These are phyloP conservation scores for Periconia macrospinosa DNA, from an alignment of 2,329 filamentous ascomycete species.

Conservation along the genomic window DNA sequence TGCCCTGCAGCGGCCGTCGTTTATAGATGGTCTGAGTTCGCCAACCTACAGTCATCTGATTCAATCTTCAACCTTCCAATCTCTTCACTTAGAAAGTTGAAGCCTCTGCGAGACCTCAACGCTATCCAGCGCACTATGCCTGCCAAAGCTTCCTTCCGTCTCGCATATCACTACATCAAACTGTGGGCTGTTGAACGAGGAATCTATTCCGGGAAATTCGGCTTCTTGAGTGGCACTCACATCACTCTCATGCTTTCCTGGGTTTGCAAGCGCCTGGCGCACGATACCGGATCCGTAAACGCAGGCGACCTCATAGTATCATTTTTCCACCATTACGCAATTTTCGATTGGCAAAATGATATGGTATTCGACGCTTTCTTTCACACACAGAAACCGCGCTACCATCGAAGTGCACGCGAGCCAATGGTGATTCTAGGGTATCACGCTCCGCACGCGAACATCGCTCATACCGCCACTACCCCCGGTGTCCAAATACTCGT, in stretches of 20 bases:
- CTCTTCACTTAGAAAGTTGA: conserved; percentile 63
- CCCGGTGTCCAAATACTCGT: conserved; percentile 57
- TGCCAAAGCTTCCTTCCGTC: conserved; percentile 59
- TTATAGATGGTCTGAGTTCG: conserved; percentile 44
- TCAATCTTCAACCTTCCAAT: conserved; percentile 59
- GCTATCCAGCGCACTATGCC: conserved; percentile 64
- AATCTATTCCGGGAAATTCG: conserved; percentile 67
- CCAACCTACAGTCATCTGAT: conserved; percentile 53
- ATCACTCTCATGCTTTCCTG: conserved; percentile 64
- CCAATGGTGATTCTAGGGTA: conserved; percentile 66
- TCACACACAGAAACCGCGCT: conserved; percentile 42
- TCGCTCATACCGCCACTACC: conserved; percentile 56
- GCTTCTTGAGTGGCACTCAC: conserved; percentile 67
- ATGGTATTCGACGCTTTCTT: conserved; percentile 65
- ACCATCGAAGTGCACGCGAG: conserved; percentile 60
- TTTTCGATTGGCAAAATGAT: conserved; percentile 60
- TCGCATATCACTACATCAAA: conserved; percentile 63
- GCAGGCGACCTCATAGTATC: conserved; percentile 57
- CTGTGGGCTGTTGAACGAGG: conserved; percentile 65
- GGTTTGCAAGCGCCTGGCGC: conserved; percentile 55
- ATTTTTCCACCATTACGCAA: conserved; percentile 66
- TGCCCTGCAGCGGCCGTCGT: conserved; percentile 61
- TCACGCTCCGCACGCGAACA: conserved; percentile 64
- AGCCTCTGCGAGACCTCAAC: conserved; percentile 64
- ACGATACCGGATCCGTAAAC: conserved; percentile 39